Conservation (phyloP, 208 protist genomes). For the Phytomonas francai region DNA sequence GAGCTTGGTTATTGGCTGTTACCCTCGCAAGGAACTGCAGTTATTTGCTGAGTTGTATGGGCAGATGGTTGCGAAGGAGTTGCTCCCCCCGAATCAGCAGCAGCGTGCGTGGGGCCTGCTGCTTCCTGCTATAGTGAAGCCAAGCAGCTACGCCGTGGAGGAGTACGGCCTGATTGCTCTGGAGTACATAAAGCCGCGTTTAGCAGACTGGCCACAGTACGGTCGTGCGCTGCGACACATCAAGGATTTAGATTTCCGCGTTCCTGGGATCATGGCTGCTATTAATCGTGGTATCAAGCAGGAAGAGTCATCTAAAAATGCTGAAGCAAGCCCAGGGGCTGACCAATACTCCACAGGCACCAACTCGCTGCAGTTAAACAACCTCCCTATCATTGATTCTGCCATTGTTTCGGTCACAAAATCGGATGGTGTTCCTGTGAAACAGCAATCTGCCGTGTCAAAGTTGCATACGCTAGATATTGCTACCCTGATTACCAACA, state of each 20-base stretch:
- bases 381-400: conserved; percentile 42
- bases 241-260: conserved; percentile 78
- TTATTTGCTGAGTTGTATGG: conserved; percentile 78
- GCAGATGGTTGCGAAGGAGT: conserved; percentile 72
- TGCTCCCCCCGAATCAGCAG: conserved; percentile 63
- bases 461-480: conserved; percentile 86
- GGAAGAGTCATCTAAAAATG: conserved; percentile 37
- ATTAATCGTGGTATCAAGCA: conserved; percentile 79
- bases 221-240: conserved; percentile 72
- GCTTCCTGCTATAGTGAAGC: conserved; percentile 90
- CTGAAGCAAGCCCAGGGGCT: neutral
- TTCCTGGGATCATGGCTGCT: conserved; percentile 85
- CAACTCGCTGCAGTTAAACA: conserved; percentile 12
- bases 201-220: conserved; percentile 96
- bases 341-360: neutral
- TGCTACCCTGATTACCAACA: conserved; percentile 62
- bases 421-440: conserved; percentile 26
- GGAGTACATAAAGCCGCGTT: conserved; percentile 89
- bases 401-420: conserved; percentile 50
- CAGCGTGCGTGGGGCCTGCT: conserved; percentile 78
- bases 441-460: conserved; percentile 19
- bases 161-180: conserved; percentile 95
- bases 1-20: conserved; percentile 49
- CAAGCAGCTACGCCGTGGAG: conserved; percentile 83
- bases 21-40: conserved; percentile 77